phyloP scores from a whole-genome alignment of 2,329 filamentous ascomycete species.

The Purpureocillium lavendulum region DNA sequence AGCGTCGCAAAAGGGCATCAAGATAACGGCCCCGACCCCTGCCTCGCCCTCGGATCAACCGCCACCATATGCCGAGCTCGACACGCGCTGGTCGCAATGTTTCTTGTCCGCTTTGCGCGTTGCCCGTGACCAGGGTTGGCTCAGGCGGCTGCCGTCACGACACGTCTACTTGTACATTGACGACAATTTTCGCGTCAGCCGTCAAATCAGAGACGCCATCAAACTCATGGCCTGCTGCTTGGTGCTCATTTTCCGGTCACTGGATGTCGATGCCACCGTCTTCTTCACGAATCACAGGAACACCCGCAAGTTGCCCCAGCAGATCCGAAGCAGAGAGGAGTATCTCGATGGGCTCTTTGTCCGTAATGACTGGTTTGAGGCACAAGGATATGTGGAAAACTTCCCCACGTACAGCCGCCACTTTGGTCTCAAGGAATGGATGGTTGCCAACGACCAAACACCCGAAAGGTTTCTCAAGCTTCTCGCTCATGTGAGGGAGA shows the following conservation, averaged over 20 bases:
- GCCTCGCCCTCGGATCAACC: not conserved
- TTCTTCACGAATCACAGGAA: not conserved
- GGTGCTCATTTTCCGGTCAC: not conserved
- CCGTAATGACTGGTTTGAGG: not conserved
- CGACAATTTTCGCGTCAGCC: not conserved
- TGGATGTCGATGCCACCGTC: not conserved
- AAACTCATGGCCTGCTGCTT: not conserved
- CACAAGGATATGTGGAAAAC: not conserved
- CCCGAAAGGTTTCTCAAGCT: not conserved
- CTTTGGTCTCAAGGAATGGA: not conserved
- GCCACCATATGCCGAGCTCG: not conserved
- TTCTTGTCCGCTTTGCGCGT: not conserved
- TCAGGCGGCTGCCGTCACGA: not conserved
- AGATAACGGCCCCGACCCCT: no score
- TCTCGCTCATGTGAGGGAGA: not conserved
- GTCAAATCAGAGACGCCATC: not conserved
- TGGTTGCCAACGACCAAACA: not conserved
- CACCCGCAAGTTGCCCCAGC: not conserved
- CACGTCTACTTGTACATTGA: not conserved
- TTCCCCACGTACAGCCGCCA: not conserved
- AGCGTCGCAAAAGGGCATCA: no score
- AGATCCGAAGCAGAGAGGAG: not conserved
- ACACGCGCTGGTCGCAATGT: not conserved
- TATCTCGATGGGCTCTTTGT: not conserved
- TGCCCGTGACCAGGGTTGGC: not conserved